Conservation (phyloP, 2,329 filamentous ascomycete species). For the Microdochium paspali region DNA sequence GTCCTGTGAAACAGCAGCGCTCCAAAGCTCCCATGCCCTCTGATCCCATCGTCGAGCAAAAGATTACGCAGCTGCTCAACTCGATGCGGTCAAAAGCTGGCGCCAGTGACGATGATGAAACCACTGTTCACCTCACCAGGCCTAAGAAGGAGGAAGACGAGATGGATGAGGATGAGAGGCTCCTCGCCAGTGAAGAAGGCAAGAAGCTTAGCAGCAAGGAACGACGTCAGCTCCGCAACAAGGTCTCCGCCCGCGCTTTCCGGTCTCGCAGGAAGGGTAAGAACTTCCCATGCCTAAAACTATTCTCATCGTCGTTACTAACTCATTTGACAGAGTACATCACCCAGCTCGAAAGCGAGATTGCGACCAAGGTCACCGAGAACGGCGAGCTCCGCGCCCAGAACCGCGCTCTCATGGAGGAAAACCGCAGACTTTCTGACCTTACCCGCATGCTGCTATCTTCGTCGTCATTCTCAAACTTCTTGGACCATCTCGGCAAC, state of each 20-base stretch:
- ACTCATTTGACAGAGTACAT: constrained; percentile 71
- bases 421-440: constrained; percentile 73
- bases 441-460: constrained; percentile 74
- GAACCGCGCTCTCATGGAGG: constrained; percentile 73
- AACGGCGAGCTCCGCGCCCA: constrained; percentile 70
- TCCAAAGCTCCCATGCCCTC: constrained; percentile 41
- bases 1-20: constrained; percentile 30
- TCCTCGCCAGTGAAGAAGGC: constrained; percentile 92
- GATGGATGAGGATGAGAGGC: constrained; percentile 94
- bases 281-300: constrained; percentile 11
- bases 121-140: constrained; percentile 60
- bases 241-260: constrained; percentile 96
- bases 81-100: constrained; percentile 75
- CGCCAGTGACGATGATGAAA: constrained; percentile 40
- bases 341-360: constrained; percentile 81
- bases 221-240: constrained; percentile 93
- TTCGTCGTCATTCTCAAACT: constrained; percentile 74
- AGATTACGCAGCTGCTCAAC: constrained; percentile 85
- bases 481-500: constrained; percentile 62
- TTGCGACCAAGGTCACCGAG: constrained; percentile 76
- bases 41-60: constrained; percentile 76
- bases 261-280: constrained; percentile 96
- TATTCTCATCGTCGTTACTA: background rate
- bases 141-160: constrained; percentile 92
- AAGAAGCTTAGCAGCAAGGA: constrained; percentile 99